Evolutionary conservation across 2,329 filamentous ascomycete genomes (phyloP).

Genomic region (Diplocarpon rosae): DNA sequence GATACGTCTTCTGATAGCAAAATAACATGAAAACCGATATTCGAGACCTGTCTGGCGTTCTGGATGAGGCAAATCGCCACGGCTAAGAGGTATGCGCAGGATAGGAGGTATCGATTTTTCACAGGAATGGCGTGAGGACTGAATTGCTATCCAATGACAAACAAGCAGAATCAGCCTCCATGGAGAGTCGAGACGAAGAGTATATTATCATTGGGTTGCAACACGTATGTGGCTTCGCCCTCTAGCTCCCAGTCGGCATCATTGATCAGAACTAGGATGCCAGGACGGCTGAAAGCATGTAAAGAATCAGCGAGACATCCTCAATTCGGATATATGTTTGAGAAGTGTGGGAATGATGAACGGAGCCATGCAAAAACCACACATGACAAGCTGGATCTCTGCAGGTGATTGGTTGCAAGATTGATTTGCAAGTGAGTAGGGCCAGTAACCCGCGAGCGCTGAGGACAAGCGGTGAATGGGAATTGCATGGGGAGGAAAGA

Average conservation of each 20-base stretch:
- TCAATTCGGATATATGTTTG: slow-evolving; percentile 1
- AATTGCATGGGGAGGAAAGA: slow-evolving; percentile 3
- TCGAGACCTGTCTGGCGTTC: slow-evolving; percentile 9
- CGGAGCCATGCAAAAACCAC: slow-evolving; percentile 8
- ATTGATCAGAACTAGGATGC: slow-evolving; percentile 93
- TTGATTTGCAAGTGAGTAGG: too few relatives aligned
- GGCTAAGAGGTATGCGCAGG: slow-evolving; percentile 1
- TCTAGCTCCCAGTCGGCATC: slow-evolving; percentile 98
- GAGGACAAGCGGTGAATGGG: slow-evolving; percentile 4
- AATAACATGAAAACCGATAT: too few relatives aligned
- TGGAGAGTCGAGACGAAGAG: slow-evolving; percentile 95
- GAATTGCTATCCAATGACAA: slow-evolving; percentile 1
- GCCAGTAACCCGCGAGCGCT: too few relatives aligned
- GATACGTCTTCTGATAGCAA: too few relatives aligned
- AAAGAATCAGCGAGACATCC: slow-evolving; percentile 16
- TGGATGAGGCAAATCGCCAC: slow-evolving; percentile 7
- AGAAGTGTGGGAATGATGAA: slow-evolving; percentile 5
- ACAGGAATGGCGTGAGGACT: slow-evolving; percentile 3
- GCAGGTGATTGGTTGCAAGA: not conserved
- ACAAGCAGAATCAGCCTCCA: slow-evolving; percentile 52
- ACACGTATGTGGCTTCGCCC: slow-evolving; percentile 80
- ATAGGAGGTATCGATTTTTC: not conserved
- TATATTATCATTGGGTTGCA: slow-evolving; percentile 75
- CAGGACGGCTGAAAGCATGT: slow-evolving; percentile 59
- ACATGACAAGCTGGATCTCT: slow-evolving; percentile 9